Evolutionary conservation across 2,329 filamentous ascomycete species (phyloP), one percentile per base, ranked within the genome.

Genomic region (Scopulariopsis brevicaulis): DNA sequence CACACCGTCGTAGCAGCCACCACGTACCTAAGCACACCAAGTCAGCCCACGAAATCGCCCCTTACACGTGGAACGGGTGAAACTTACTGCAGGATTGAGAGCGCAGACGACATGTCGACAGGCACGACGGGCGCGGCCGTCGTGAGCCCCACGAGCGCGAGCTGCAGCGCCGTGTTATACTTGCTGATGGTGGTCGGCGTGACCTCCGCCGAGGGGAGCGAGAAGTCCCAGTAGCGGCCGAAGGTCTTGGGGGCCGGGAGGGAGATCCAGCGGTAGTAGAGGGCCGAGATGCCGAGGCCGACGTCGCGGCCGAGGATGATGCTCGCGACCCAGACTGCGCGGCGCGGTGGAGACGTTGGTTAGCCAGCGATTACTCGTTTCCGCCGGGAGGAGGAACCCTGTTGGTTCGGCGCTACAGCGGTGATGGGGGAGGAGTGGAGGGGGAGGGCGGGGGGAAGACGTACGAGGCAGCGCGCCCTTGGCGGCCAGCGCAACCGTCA

Each of bases 261-360:
- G 2, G 90, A 95, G 63, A 96, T 95, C 82, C 90, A 97, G 62
- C 94, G 87, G 71, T 94, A 97, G 75, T 96, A 97, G 64, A 99
- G 85, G 25, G 94, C 94, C 1, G 91, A 84, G 24, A 96, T 79
- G 28, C 82, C 91, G 4, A 99, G 80, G 22, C 86, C 89, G 50
- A 89, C 82, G 66, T 99, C 94, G 51, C 94, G 84, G 32, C 92
- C 92, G 3, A 99, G 82, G 61, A 99, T 96, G 55, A 97, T 84
- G n/a, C 80, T 81, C 2, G 92, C 92, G 3, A 97, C 79, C 83
- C 92, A 96, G 43, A 92, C 85, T 89, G 59, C 3, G 48, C 37
- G 54, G 6, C 25, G 24, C 63, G 58, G 28, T n/a, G 46, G 25
- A 1, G 15, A 40, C 15, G 48, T 55, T 34, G 34, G 55, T 55